These are phyloP conservation scores for Boletellus deceptivus DNA, from an alignment of 1,284 basidiomycete genomes.

Conservation along the genomic window DNA sequence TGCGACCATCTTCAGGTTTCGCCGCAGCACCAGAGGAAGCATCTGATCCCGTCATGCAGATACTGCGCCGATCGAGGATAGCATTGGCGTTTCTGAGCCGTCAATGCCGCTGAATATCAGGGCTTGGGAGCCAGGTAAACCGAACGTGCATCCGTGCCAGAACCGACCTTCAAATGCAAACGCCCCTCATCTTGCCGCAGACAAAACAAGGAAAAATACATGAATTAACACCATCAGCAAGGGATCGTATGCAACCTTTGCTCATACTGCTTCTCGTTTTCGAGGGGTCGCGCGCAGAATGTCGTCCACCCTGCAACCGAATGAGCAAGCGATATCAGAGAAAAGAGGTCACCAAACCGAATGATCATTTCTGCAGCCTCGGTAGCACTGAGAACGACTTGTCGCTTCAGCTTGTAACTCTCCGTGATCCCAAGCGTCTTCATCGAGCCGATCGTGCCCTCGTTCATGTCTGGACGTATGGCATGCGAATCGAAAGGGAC, in stretches of 20 bases:
- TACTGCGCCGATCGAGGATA: no score
- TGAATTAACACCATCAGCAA: conserved; percentile 12
- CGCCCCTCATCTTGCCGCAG: no score
- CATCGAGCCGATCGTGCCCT: conserved; percentile 88
- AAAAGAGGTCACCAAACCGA: conserved; percentile 48
- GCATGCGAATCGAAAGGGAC: neutral
- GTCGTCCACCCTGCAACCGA: conserved; percentile 55
- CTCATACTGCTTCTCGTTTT: conserved; percentile 62
- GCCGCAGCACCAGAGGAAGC: no score
- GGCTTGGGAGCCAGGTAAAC: no score
- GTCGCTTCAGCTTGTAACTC: conserved; percentile 95
- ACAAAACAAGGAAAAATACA: neutral
- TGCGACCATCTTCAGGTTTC: no score
- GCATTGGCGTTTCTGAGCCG: no score
- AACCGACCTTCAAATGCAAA: no score
- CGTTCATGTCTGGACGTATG: conserved; percentile 72
- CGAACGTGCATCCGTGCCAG: no score
- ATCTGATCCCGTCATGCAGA: no score
- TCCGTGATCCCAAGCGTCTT: conserved; percentile 86
- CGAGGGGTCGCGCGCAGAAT: conserved; percentile 65
- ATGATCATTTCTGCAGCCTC: conserved; percentile 99
- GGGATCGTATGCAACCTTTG: conserved; percentile 1
- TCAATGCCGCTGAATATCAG: no score
- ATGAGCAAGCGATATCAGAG: conserved; percentile 7
- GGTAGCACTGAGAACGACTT: conserved; percentile 91